phyloP scores from a whole-genome alignment of 495 filamentous ascomycete species.

The Aspergillus campestris region DNA sequence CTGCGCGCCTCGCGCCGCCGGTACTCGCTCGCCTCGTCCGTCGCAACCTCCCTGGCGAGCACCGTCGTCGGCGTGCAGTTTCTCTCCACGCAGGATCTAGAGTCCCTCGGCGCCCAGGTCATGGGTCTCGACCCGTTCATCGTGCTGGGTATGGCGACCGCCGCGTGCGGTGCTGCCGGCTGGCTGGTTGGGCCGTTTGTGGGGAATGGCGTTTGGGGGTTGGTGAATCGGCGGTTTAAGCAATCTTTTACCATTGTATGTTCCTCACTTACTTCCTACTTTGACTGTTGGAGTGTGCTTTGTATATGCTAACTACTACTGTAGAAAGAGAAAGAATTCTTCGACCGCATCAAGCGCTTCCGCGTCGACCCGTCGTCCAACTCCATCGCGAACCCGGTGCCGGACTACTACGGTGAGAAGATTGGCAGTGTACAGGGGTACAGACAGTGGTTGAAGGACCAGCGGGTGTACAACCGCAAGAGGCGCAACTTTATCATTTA shows the following conservation, averaged over 20 bases:
- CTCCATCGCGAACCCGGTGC: constrained; percentile 61
- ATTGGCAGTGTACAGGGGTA: constrained; percentile 88
- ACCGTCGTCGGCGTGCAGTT: constrained; percentile 54
- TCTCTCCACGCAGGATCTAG: constrained; percentile 57
- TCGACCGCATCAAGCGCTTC: constrained; percentile 74
- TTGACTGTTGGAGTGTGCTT: constrained; percentile 1
- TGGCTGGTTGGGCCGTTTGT: constrained; percentile 81
- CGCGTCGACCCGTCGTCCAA: constrained; percentile 76
- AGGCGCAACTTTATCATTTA: constrained; percentile 52
- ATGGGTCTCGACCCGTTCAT: constrained; percentile 80
- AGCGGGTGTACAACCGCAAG: constrained; percentile 94
- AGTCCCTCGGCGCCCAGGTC: constrained; percentile 56
- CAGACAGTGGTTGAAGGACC: constrained; percentile 92
- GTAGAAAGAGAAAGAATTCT: constrained; percentile 90
- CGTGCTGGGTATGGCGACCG: constrained; percentile 65
- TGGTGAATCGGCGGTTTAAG: constrained; percentile 56
- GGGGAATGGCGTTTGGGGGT: constrained; percentile 67
- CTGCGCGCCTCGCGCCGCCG: constrained; percentile 77
- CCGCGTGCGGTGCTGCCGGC: constrained; percentile 63
- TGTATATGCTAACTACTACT: neutral
- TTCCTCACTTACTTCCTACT: constrained; percentile 9
- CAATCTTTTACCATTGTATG: constrained; percentile 58
- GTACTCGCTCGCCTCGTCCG: constrained; percentile 67
- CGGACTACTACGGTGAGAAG: constrained; percentile 77
- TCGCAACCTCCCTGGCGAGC: constrained; percentile 51